Evolutionary conservation across 2,329 filamentous ascomycete species (phyloP).

Genomic region (Trichophyton simii): DNA sequence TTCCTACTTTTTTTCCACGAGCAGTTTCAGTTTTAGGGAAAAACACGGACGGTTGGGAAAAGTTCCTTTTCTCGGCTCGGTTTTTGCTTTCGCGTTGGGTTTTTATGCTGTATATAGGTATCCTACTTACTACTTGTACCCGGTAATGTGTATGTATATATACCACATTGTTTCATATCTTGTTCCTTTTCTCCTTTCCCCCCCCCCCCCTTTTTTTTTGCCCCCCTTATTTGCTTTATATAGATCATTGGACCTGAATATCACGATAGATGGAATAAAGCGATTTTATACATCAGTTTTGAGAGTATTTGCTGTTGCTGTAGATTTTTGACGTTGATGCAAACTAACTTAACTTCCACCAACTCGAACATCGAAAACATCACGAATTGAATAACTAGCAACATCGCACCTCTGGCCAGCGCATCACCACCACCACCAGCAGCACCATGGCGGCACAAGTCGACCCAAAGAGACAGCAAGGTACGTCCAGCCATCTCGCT

Average conservation of each 20-base stretch:
- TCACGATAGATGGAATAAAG: background rate
- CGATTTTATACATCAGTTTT: background rate
- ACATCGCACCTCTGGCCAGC: no score
- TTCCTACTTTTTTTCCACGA: no score
- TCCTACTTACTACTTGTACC: background rate
- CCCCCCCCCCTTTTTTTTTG: no score
- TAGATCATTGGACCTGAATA: background rate
- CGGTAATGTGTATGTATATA: constrained; percentile 1
- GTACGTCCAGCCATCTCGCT: constrained; percentile 18
- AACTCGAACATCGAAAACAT: no score
- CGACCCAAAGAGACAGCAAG: constrained; percentile 36
- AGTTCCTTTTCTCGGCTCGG: background rate
- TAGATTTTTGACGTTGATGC: no score
- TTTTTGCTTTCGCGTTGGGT: background rate
- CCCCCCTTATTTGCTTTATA: background rate
- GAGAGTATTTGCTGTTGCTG: no score
- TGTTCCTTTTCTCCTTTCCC: background rate
- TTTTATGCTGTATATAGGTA: background rate
- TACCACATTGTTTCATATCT: background rate
- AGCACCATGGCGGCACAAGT: constrained; percentile 29
- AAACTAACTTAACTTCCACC: no score
- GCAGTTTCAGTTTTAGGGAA: background rate
- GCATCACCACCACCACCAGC: no score
- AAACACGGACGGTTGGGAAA: background rate
- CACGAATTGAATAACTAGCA: no score